Evolutionary conservation across 106 monocot species (phyloP).

Genomic region (Apostasia shenzhenica): DNA sequence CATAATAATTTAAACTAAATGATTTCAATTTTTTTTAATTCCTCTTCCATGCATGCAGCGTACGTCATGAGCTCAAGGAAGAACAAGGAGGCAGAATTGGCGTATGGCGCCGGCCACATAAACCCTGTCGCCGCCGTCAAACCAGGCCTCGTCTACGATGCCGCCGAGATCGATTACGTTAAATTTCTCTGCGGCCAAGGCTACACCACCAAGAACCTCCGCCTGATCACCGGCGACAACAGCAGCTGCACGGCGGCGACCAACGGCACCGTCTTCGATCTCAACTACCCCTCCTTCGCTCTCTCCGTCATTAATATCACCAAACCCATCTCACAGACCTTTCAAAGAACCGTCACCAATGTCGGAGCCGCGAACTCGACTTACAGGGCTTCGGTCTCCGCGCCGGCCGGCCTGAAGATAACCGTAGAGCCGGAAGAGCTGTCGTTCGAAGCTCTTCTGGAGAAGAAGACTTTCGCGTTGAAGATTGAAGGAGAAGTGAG

Average conservation of each 20-base stretch:
- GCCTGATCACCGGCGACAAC: slow-evolving; percentile 21
- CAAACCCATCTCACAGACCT: neutral
- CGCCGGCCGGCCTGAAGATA: neutral
- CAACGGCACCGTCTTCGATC: neutral
- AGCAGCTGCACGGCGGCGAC: neutral
- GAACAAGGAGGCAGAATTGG: slow-evolving; percentile 10
- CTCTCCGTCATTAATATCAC: neutral
- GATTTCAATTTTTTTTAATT: too few relatives aligned
- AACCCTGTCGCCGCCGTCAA: slow-evolving; percentile 18
- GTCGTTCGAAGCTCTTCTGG: slow-evolving; percentile 3
- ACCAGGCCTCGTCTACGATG: slow-evolving; percentile 36
- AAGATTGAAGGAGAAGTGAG: slow-evolving; percentile 6
- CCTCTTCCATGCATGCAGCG: slow-evolving; percentile 2
- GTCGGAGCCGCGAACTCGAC: slow-evolving; percentile 17
- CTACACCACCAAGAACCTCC: slow-evolving; percentile 11
- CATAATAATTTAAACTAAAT: too few relatives aligned
- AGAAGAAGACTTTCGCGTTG: slow-evolving; percentile 16
- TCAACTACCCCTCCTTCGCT: slow-evolving; percentile 43
- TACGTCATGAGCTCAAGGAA: neutral
- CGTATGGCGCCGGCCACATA: slow-evolving; percentile 23
- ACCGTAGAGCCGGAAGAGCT: slow-evolving; percentile 7
- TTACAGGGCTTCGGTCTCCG: slow-evolving; percentile 1
- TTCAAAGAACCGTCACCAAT: slow-evolving; percentile 33
- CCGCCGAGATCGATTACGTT: slow-evolving; percentile 11
- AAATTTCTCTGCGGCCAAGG: slow-evolving; percentile 23